These are phyloP conservation scores for Argentina anserina DNA, from an alignment of 306 rosid species.

Conservation along the genomic window DNA sequence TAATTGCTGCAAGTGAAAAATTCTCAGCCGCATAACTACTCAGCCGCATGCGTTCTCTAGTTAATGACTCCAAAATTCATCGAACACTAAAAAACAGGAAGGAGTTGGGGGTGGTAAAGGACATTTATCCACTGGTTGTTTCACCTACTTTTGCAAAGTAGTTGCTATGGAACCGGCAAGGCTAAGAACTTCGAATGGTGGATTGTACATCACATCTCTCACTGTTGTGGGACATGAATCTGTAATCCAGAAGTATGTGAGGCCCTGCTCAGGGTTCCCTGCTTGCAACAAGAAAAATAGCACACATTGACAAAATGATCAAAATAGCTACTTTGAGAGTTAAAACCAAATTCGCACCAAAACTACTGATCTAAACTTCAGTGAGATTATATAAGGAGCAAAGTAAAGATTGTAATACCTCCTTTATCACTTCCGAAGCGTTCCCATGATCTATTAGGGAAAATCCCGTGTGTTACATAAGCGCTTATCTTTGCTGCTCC, in stretches of 20 bases:
- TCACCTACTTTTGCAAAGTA: slow-evolving; percentile 56
- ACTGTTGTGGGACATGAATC: slow-evolving; percentile 90
- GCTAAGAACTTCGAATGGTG: slow-evolving; percentile 91
- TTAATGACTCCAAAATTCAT: neutral
- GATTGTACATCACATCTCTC: slow-evolving; percentile 56
- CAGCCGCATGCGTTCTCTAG: slow-evolving; percentile 14
- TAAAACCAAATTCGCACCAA: neutral
- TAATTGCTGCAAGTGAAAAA: neutral
- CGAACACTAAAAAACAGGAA: neutral
- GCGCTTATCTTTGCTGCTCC: slow-evolving; percentile 95
- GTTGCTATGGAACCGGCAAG: slow-evolving; percentile 78
- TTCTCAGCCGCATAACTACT: slow-evolving; percentile 2
- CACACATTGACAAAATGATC: neutral
- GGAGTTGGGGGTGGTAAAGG: neutral
- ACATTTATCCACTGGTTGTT: neutral
- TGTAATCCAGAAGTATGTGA: slow-evolving; percentile 90
- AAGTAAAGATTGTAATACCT: slow-evolving; percentile 48
- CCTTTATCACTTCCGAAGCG: slow-evolving; percentile 72
- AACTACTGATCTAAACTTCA: neutral
- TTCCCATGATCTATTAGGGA: slow-evolving; percentile 88
- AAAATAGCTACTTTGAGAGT: neutral
- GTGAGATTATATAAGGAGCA: neutral
- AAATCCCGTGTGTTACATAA: slow-evolving; percentile 94
- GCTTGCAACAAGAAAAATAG: slow-evolving; percentile 20
- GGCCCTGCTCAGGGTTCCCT: slow-evolving; percentile 73